Evolutionary conservation across 106 monocot species (phyloP), one percentile per base, ranked within the genome.

Genomic region (Apostasia ramifera): DNA sequence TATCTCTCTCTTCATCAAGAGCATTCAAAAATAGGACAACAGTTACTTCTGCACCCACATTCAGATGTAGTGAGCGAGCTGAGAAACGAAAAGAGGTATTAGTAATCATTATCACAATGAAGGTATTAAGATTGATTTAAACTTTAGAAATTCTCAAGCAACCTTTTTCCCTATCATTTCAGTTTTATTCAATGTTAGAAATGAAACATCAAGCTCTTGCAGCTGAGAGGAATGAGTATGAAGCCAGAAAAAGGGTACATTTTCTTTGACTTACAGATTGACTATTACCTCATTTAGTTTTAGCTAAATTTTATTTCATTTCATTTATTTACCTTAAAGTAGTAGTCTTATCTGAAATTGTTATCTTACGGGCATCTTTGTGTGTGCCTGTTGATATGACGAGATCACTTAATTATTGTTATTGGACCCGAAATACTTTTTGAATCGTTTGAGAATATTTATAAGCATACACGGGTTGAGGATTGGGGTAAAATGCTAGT

Each of bases 51-150:
- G 88, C 82, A 37, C 95, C 95, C 71, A 75, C 41, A 56, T 95
- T 95, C 74, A 81, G 88, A 67, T 86, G 82, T 70, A 84, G 62
- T 63, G 84, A 89, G 43, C 88, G 95, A 46, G 91, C 86, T n/a
- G 91, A 92, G 77, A 95, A 86, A 67, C 77, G 95, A 49, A 91
- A 70, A 71, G 91, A 91, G 84, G 91, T 95, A 82, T 1, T 41
- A 45, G 42, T 43, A 13, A 14, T 74, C 37, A 55, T 59, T 13
- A 8, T 6, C 44, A 15, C 11, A 6, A 13, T 57, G 4, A 3
- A 55, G 3, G 2, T 47, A 60, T 4, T 67, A 2, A 15, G 11
- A 46, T 60, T 63, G 13, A 15, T 41, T 53, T 3, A 11, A 60
- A 2, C 41, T 70, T 11, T 9, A 53, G 39, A 69, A 10, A 62